Base-by-base conservation (phyloP, 2,329 filamentous ascomycete species). In the Diaporthe velutina region DNA sequence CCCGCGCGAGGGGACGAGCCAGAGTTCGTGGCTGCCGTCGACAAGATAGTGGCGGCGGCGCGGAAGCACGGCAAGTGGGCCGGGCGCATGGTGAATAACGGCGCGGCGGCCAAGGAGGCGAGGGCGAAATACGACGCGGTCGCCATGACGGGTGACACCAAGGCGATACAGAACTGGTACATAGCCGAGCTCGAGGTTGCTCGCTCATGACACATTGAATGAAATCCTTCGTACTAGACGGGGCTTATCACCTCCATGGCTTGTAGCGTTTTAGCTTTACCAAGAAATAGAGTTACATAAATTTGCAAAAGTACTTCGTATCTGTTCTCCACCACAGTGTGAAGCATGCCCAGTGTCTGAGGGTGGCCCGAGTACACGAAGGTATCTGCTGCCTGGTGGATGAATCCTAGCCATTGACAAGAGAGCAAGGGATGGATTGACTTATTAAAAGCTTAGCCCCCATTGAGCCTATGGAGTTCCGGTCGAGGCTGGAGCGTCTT, bases 161-260 rank as follows among this genome's bases (percentile, higher is more conserved):
- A 85, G 79, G 86, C 86, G 0, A 85, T 88, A 70, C 86, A 88
- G 75, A 87, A 87, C 73, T 88, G 86, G 86, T 88, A 88, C 76
- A 84, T 80, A 1, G 72, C 81, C 1, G 84, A 86, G 78, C 80
- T 85, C 70, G 79, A 84, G 3, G 77, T 84, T 77, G 85, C 84
- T 19, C 79, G 83, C 25, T 84, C 81, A 76, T 83, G 70, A 70
- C 61, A 66, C 40, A 66, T 66, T 50, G 42, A 66, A 48, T n/a
- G 19, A 13, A 28, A 15, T 66, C 33, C 19, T n/a, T 10, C 28
- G 40, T 33, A 71, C 13, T 40, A 28, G 22, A n/a, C 4, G 0
- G 70, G 48, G 48, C 28, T 45, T 50, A 12, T 72, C 25, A 45
- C 30, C 19, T 42, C 28, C 35, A 3, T 35, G 30, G 3, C 28